These are phyloP conservation scores for Botrytis cinerea DNA, from an alignment of 2,329 filamentous ascomycete genomes.

Conservation along the genomic window DNA sequence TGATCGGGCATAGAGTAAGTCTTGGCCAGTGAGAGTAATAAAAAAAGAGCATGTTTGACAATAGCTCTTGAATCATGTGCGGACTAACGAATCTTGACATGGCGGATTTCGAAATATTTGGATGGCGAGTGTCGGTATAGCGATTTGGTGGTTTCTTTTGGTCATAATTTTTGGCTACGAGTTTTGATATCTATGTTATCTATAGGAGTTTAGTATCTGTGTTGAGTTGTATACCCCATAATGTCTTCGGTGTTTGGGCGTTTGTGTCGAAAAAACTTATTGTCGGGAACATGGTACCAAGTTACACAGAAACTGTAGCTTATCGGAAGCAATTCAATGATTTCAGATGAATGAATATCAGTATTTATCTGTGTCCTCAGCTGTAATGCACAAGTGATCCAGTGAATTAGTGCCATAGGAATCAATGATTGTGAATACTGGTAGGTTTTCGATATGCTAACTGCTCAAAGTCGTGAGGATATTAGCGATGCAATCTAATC, in stretches of 20 bases:
- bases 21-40: not conserved
- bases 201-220: not conserved
- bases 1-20: fast-evolving
- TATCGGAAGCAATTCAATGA: not conserved
- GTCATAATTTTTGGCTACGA: not conserved
- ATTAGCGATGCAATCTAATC: fast-evolving
- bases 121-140: not conserved
- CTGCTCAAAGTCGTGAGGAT: too few relatives aligned
- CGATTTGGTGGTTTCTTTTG: not conserved
- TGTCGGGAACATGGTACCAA: not conserved
- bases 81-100: too few relatives aligned
- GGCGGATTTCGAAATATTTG: not conserved
- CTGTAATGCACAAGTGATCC: fast-evolving
- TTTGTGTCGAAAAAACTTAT: not conserved
- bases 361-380: fast-evolving
- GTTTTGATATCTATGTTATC: not conserved
- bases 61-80: too few relatives aligned
- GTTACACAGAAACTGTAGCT: not conserved
- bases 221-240: not conserved
- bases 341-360: not conserved
- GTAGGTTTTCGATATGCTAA: not conserved
- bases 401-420: not conserved
- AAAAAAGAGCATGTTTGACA: not conserved
- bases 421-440: not conserved
- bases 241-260: not conserved